phyloP scores from a whole-genome alignment of 2,329 filamentous ascomycete species.

The Aspergillus unguis region DNA sequence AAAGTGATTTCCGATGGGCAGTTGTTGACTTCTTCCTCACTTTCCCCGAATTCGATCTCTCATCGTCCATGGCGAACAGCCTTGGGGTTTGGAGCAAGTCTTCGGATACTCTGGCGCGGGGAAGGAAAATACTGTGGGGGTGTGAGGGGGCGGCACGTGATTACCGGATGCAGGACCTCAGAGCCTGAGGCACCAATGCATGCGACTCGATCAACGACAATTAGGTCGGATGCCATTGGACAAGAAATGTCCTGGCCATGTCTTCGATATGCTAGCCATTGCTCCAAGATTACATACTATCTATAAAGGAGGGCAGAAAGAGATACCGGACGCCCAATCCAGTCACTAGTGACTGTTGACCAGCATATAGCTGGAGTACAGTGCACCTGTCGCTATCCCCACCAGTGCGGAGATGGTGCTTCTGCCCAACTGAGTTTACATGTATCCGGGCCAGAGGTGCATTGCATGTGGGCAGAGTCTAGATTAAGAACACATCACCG shows the following conservation, averaged over 20 bases:
- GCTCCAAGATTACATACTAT: too few relatives aligned
- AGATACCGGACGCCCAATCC: too few relatives aligned
- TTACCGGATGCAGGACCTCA: background rate
- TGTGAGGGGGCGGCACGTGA: conserved; percentile 26
- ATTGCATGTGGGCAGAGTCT: too few relatives aligned
- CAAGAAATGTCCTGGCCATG: too few relatives aligned
- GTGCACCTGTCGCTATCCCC: conserved; percentile 12
- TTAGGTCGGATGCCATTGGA: background rate
- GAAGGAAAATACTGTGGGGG: conserved; percentile 39
- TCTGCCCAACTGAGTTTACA: background rate
- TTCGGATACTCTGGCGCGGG: conserved; percentile 30
- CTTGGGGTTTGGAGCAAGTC: conserved; percentile 25
- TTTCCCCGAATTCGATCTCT: conserved; percentile 33
- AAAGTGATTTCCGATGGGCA: conserved; percentile 45
- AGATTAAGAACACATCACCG: background rate
- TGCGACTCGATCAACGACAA: background rate
- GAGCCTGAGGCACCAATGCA: background rate
- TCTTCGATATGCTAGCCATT: too few relatives aligned
- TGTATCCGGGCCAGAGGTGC: background rate
- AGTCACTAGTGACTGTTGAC: background rate
- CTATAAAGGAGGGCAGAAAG: too few relatives aligned
- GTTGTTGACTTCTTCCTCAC: conserved; percentile 41
- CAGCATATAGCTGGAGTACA: conserved; percentile 1
- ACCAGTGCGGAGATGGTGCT: conserved; percentile 22
- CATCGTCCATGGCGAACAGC: conserved; percentile 39